Percentiles rank a stretch among this genome's conserved stretches.
Conservation (phyloP, 495 filamentous ascomycete genomes). For the Podospora sp. region DNA sequence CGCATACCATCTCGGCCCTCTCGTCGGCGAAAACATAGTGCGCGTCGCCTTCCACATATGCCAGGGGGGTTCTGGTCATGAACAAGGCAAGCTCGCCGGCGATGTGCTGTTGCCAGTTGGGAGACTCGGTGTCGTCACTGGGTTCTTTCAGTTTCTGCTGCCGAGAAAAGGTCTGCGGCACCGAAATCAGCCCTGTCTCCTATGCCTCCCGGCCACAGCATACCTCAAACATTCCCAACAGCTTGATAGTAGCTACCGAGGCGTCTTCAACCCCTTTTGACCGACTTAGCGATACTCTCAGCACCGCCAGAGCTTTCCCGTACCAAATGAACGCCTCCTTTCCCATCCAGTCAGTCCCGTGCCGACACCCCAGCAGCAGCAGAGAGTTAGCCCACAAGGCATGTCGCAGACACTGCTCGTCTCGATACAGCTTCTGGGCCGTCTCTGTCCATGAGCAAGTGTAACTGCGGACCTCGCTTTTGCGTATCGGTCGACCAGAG, state of each 20-base stretch:
- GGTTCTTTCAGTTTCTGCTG: background rate
- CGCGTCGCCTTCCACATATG: constrained; percentile 17
- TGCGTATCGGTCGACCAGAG: constrained; percentile 18
- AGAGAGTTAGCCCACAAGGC: constrained; percentile 25
- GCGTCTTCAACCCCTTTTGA: background rate
- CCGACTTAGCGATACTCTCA: constrained; percentile 15
- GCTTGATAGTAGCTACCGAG: constrained; percentile 19
- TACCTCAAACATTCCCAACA: constrained; percentile 27
- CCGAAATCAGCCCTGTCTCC: background rate
- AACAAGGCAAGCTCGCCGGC: constrained; percentile 25
- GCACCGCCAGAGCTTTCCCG: constrained; percentile 9
- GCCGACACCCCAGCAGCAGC: constrained; percentile 4
- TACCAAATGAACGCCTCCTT: constrained; percentile 14
- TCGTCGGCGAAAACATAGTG: constrained; percentile 28
- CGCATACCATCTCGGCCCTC: constrained; percentile 18
- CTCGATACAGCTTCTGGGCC: constrained; percentile 7
- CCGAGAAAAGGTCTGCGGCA: background rate
- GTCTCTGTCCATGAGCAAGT: constrained; percentile 25
- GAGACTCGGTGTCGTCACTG: background rate
- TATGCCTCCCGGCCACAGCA: background rate
- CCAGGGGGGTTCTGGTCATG: constrained; percentile 17
- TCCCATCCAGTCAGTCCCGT: constrained; percentile 17
- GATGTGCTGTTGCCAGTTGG: constrained; percentile 21
- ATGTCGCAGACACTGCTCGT: constrained; percentile 18
- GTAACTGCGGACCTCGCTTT: constrained; percentile 15